These are phyloP conservation scores for Exserohilum turcica DNA, from an alignment of 2,329 filamentous ascomycete species.

Conservation along the genomic window DNA sequence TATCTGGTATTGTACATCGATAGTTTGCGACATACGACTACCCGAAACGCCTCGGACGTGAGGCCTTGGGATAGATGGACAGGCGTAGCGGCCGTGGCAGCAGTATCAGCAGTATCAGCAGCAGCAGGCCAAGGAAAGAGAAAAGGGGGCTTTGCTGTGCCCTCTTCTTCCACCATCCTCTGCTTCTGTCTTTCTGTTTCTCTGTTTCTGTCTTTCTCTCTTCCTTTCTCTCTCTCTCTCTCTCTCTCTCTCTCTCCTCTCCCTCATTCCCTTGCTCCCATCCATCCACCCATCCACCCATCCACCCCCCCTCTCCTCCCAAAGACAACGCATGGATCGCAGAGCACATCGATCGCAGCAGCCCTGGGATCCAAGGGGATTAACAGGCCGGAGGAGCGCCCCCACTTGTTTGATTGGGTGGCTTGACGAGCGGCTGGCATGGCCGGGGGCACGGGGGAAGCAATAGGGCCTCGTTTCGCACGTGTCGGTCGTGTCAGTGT, in stretches of 20 bases:
- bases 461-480: slow-evolving; percentile 2
- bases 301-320: neutral
- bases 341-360: neutral
- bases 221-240: neutral
- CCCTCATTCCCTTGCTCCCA: too few species aligned
- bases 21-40: too few species aligned
- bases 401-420: slow-evolving; percentile 14
- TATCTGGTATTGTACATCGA: too few species aligned
- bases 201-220: neutral
- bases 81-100: too few species aligned
- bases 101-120: too few species aligned
- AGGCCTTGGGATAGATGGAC: too few species aligned
- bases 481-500: too few species aligned
- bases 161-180: neutral
- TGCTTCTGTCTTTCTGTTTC: neutral
- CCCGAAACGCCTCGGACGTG: too few species aligned
- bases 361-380: slow-evolving; percentile 1
- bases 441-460: neutral
- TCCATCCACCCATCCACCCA: too few species aligned
- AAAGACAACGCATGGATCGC: slow-evolving; percentile 7
- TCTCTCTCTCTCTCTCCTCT: neutral
- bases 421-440: slow-evolving; percentile 1
- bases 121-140: too few species aligned
- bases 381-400: neutral
- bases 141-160: too few species aligned